These are phyloP conservation scores for Atalantia buxifolia DNA, from an alignment of 345 rosid genomes.

Conservation along the genomic window DNA sequence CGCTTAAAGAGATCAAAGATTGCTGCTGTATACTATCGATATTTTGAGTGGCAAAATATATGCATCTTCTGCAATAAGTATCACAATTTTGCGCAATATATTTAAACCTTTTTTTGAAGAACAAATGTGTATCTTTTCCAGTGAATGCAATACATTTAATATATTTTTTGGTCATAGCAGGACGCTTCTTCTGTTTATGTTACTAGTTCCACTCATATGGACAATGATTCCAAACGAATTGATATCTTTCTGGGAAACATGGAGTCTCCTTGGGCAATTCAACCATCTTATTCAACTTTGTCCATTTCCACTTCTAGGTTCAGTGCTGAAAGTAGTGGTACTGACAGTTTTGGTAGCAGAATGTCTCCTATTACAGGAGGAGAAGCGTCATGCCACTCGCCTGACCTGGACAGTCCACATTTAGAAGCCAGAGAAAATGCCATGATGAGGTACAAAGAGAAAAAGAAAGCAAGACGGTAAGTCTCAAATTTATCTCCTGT, in stretches of 20 bases:
- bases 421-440: constrained; percentile 44
- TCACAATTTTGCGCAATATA: not conserved
- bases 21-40: not conserved
- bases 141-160: not conserved
- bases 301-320: constrained; percentile 40
- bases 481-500: constrained; percentile 22
- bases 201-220: constrained; percentile 14
- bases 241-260: constrained; percentile 2
- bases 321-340: constrained; percentile 31
- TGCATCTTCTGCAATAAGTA: not conserved
- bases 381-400: constrained; percentile 32
- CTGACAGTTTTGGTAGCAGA: constrained; percentile 33
- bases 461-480: constrained; percentile 62
- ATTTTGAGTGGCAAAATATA: not conserved
- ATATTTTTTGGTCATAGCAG: constrained; percentile 16
- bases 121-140: not conserved
- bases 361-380: constrained; percentile 23
- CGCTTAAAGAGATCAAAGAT: not conserved
- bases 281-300: constrained; percentile 37
- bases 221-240: constrained; percentile 23
- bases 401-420: constrained; percentile 28
- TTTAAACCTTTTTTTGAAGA: not conserved
- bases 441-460: constrained; percentile 54
- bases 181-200: constrained; percentile 21
- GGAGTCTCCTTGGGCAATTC: constrained; percentile 23